Conservation (phyloP, 345 rosid genomes). For the Atalantia buxifolia region DNA sequence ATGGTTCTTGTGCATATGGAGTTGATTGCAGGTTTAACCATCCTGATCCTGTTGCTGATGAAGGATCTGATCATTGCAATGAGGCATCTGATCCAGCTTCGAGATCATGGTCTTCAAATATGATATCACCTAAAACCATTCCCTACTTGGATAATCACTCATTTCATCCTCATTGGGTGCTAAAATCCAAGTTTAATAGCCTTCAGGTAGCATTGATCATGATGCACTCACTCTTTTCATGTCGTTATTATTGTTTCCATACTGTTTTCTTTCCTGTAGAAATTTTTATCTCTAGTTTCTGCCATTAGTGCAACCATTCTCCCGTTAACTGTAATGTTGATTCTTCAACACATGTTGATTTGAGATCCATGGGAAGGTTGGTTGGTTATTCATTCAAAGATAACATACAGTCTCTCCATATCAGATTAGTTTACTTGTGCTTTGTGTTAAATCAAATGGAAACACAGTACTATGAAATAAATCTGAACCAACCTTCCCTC, state of each 20-base stretch:
- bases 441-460: background rate
- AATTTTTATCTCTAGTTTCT: background rate
- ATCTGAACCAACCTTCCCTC: background rate
- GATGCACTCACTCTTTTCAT: background rate
- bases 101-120: slow-evolving; percentile 4
- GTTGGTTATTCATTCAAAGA: background rate
- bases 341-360: background rate
- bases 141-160: slow-evolving; percentile 12
- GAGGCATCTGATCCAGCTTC: background rate
- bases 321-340: background rate
- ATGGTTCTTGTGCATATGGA: slow-evolving; percentile 57
- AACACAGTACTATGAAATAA: background rate
- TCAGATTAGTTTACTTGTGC: background rate
- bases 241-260: background rate
- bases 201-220: slow-evolving; percentile 14
- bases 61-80: slow-evolving; percentile 25
- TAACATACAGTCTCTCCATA: background rate
- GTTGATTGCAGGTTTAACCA: slow-evolving; percentile 48
- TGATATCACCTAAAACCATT: background rate
- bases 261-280: background rate
- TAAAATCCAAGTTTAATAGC: slow-evolving; percentile 2
- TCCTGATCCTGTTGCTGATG: slow-evolving; percentile 50
- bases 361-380: background rate
- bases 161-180: background rate
- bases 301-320: background rate